Evolutionary conservation across 2,329 filamentous ascomycete species (phyloP).

Genomic region (Diaporthe citri): DNA sequence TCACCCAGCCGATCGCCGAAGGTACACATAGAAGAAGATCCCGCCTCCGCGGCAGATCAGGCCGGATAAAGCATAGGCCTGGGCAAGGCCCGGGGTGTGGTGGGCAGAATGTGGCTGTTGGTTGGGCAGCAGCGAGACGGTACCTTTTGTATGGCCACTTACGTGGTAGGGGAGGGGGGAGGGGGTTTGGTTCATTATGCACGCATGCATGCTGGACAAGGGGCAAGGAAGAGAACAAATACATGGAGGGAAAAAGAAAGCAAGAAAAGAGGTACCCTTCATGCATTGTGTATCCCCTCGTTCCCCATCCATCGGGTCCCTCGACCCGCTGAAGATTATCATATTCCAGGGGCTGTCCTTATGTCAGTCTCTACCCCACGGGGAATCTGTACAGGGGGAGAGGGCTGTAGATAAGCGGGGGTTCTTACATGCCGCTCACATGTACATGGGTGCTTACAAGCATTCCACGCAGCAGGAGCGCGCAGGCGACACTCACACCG

Average conservation of each 20-base stretch:
- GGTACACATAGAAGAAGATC: background rate
- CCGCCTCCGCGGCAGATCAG: conserved; percentile 24
- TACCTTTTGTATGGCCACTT: background rate
- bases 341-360: background rate
- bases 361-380: conserved; percentile 16
- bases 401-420: background rate
- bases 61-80: background rate
- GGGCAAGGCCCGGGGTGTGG: background rate
- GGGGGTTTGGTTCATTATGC: background rate
- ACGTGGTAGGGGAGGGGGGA: background rate
- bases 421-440: background rate
- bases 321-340: background rate
- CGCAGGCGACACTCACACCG: background rate
- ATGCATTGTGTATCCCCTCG: background rate
- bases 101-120: background rate
- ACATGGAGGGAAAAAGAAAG: background rate
- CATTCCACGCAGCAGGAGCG: background rate
- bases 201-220: background rate
- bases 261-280: background rate
- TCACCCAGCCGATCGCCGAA: background rate
- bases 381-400: background rate
- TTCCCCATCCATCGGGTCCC: background rate
- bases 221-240: background rate
- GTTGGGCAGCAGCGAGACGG: background rate
- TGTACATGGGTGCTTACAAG: background rate